These are phyloP conservation scores for Ustilago curta DNA, from an alignment of 1,284 basidiomycete genomes.

Conservation along the genomic window DNA sequence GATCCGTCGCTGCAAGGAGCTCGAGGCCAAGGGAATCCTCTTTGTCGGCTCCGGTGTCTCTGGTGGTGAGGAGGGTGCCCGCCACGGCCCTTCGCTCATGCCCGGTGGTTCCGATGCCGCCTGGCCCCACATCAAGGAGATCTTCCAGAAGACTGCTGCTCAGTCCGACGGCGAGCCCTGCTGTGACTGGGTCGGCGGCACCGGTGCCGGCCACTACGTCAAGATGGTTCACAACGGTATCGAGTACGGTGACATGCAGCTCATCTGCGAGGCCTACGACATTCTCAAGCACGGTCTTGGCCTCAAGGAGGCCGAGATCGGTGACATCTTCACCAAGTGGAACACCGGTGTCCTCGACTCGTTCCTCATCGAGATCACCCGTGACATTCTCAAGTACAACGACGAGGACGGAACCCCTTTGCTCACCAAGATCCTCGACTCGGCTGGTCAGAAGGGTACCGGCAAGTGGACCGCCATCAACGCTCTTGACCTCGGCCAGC, in stretches of 20 bases:
- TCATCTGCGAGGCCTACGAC: conserved; percentile 86
- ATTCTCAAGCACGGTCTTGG: conserved; percentile 97
- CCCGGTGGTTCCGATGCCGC: conserved; percentile 94
- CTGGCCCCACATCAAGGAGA: conserved; percentile 96
- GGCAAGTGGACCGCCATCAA: conserved; percentile 99
- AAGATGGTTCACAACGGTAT: conserved; percentile 99
- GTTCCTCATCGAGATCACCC: conserved; percentile 92
- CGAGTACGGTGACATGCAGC: conserved; percentile 98
- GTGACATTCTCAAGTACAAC: conserved; percentile 73
- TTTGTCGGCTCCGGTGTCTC: conserved; percentile 99
- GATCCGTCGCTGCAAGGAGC: conserved; percentile 91
- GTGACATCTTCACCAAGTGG: conserved; percentile 75
- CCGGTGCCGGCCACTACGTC: conserved; percentile 92
- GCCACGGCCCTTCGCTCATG: conserved; percentile 98
- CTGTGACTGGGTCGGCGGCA: conserved; percentile 99
- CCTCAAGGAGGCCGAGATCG: conserved; percentile 71
- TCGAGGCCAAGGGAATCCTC: conserved; percentile 92
- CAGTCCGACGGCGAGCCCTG: conserved; percentile 96
- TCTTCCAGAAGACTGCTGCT: conserved; percentile 98
- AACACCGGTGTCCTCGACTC: conserved; percentile 99
- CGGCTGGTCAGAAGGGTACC: conserved; percentile 97
- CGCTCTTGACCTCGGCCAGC: conserved; percentile 89
- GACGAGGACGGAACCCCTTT: conserved; percentile 93
- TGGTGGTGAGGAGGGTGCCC: conserved; percentile 98
- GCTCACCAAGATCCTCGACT: conserved; percentile 85